These are phyloP conservation scores for Trypanosoma cruzi DNA, from an alignment of 208 protist genomes.

Conservation along the genomic window DNA sequence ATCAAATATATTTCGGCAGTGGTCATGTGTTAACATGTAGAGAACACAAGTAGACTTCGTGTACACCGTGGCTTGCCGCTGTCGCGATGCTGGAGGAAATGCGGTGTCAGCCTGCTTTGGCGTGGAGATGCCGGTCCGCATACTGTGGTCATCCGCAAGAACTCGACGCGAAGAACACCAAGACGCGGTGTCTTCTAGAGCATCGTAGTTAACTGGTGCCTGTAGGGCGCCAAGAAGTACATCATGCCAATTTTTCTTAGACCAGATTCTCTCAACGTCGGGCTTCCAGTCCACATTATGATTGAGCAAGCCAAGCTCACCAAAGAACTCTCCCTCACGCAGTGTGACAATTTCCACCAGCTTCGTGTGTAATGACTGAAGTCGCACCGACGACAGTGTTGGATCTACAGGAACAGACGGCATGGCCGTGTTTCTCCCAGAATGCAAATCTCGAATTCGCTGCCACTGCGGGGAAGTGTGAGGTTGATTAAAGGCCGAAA, in stretches of 20 bases:
- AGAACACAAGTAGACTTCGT: constrained; percentile 38
- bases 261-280: constrained; percentile 54
- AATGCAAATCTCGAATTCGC: neutral
- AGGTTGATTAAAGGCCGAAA: neutral
- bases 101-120: neutral
- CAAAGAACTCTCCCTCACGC: constrained; percentile 64
- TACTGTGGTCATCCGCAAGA: neutral
- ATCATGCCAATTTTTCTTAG: constrained; percentile 53
- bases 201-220: constrained; percentile 11
- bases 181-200: constrained; percentile 18
- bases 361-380: neutral
- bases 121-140: neutral
- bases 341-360: constrained; percentile 68
- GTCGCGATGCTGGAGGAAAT: constrained; percentile 25
- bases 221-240: constrained; percentile 33
- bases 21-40: constrained; percentile 34
- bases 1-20: constrained; percentile 30
- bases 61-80: constrained; percentile 47
- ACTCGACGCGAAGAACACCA: constrained; percentile 1
- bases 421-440: neutral
- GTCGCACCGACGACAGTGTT: neutral
- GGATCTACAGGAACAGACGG: neutral
- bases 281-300: constrained; percentile 65
- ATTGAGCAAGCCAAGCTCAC: constrained; percentile 66
- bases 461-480: neutral